A percentile compares a stretch with the other conserved stretches of the same genome.
phyloP scores from a whole-genome alignment of 2,329 filamentous ascomycete species.

The Cytospora schulzeri region DNA sequence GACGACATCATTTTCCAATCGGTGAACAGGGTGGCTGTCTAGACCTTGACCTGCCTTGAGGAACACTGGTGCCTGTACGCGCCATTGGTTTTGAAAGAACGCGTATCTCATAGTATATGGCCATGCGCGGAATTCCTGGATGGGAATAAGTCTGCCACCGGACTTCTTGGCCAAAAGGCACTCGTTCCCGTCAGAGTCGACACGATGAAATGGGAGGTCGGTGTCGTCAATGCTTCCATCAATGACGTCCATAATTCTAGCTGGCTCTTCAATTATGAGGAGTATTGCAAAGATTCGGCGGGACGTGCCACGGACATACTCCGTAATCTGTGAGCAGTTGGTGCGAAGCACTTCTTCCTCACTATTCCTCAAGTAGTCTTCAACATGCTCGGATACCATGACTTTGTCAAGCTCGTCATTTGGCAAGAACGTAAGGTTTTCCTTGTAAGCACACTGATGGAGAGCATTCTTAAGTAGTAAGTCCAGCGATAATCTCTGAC shows the following conservation, averaged over 20 bases:
- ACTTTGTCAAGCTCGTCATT: not conserved
- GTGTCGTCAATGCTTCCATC: not conserved
- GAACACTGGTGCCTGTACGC: not conserved
- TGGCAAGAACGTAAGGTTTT: not conserved
- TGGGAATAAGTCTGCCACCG: not conserved
- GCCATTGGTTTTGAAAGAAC: conserved; percentile 3
- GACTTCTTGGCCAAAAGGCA: not conserved
- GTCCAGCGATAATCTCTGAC: not conserved
- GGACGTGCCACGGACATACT: not conserved
- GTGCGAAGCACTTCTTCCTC: not conserved
- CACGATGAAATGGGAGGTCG: not conserved
- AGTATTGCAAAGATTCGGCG: conserved; percentile 5
- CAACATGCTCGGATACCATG: not conserved
- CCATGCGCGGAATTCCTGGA: not conserved
- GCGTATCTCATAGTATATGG: not conserved
- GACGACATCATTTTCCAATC: not conserved
- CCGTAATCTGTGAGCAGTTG: not conserved
- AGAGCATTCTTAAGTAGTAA: not conserved
- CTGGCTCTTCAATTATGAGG: not conserved
- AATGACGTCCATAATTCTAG: not conserved
- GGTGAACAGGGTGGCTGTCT: not conserved
- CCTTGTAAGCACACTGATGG: not conserved
- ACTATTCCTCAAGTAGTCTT: not conserved
- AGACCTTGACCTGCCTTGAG: not conserved
- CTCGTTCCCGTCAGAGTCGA: not conserved